Percentiles rank a stretch among this genome's conserved stretches.
Evolutionary conservation across 148 eudicot species (phyloP).

Genomic region (Pouteria glomerata): DNA sequence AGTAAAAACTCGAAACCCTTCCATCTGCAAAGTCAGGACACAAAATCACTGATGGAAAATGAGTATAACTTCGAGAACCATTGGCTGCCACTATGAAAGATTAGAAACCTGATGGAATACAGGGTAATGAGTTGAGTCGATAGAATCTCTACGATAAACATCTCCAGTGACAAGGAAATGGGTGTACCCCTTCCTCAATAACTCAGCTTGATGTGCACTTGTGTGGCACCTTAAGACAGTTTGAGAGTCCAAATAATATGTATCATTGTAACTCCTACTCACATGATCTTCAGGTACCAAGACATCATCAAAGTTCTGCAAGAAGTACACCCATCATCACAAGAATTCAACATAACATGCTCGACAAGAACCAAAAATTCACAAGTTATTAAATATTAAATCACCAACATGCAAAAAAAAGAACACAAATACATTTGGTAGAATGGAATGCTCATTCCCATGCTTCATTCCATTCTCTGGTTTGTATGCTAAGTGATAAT

Average conservation of each 20-base stretch:
- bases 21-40: slow-evolving; percentile 58
- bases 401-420: neutral
- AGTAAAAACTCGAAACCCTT: slow-evolving; percentile 84
- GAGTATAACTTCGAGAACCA: neutral
- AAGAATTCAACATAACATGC: slow-evolving; percentile 4
- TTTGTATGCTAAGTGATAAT: too few species aligned
- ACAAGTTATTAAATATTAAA: neutral
- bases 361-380: neutral
- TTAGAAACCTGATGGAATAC: slow-evolving; percentile 89
- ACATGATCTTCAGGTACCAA: slow-evolving; percentile 99
- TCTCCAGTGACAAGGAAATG: slow-evolving; percentile 94
- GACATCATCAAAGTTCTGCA: slow-evolving; percentile 99
- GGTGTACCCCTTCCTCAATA: slow-evolving; percentile 69
- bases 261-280: slow-evolving; percentile 98
- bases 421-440: too few species aligned
- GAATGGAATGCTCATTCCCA: too few species aligned
- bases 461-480: too few species aligned
- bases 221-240: slow-evolving; percentile 96
- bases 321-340: slow-evolving; percentile 23
- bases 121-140: slow-evolving; percentile 96
- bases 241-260: slow-evolving; percentile 87
- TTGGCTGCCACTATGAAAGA: neutral
- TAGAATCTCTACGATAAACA: slow-evolving; percentile 96
- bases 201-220: slow-evolving; percentile 98
- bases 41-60: neutral